Percentiles rank a stretch among this genome's conserved stretches.
Conservation (phyloP, 345 rosid genomes). For the Sapria himalayana region DNA sequence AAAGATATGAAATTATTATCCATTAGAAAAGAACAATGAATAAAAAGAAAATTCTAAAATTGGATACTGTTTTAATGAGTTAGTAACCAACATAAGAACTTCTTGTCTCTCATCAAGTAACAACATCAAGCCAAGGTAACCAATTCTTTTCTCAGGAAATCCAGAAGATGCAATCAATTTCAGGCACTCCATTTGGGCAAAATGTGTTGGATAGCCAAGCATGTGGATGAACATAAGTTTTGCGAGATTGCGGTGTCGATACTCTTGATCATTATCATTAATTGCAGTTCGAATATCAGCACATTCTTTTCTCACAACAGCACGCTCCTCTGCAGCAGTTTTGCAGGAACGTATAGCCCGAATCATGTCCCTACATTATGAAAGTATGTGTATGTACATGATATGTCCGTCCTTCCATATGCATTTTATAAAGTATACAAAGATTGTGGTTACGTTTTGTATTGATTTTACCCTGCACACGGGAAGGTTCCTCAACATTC, state of each 20-base stretch:
- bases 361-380: slow-evolving; percentile 88
- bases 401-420: too few relatives aligned
- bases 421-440: too few relatives aligned
- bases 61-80: slow-evolving; percentile 99
- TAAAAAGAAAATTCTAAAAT: slow-evolving; percentile 3
- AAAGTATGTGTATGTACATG: slow-evolving; percentile 7
- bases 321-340: slow-evolving; percentile 99
- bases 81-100: slow-evolving; percentile 96
- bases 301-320: slow-evolving; percentile 95
- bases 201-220: slow-evolving; percentile 99
- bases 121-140: slow-evolving; percentile 94
- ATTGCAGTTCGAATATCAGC: slow-evolving; percentile 80
- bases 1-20: too few relatives aligned
- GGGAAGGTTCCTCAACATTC: slow-evolving; percentile 1
- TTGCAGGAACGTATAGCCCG: slow-evolving; percentile 90
- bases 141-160: slow-evolving; percentile 97
- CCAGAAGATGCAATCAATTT: slow-evolving; percentile 89
- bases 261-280: slow-evolving; percentile 76
- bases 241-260: slow-evolving; percentile 87
- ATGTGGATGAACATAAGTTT: slow-evolving; percentile 99
- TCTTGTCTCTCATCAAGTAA: slow-evolving; percentile 99
- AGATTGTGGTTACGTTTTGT: neutral
- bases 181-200: slow-evolving; percentile 99
- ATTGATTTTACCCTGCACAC: neutral
- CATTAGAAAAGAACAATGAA: too few relatives aligned